Evolutionary conservation across 1,139 yeast species (phyloP).

Genomic region (Insectozyma bohioensis): DNA sequence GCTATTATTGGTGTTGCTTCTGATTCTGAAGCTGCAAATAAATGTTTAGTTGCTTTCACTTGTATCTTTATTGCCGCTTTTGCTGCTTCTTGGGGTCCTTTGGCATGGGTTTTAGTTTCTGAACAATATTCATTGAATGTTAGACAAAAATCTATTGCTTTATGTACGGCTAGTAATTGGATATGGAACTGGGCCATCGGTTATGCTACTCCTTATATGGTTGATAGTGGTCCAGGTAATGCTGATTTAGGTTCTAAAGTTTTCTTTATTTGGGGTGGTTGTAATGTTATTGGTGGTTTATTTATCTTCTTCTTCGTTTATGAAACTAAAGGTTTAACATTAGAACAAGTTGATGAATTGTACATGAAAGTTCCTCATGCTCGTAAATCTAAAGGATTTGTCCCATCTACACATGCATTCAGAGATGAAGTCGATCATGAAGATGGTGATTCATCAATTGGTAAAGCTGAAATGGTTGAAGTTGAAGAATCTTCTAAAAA

Average conservation of each 20-base stretch:
- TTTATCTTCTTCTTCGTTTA: constrained; percentile 67
- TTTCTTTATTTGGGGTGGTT: constrained; percentile 69
- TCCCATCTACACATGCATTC: constrained; percentile 37
- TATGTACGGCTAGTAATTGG: constrained; percentile 73
- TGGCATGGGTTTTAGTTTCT: constrained; percentile 68
- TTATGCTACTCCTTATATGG: constrained; percentile 66
- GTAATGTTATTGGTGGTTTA: constrained; percentile 34
- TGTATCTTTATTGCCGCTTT: constrained; percentile 68
- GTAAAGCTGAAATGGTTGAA: constrained; percentile 12
- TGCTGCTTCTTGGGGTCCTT: constrained; percentile 77
- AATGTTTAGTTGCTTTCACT: constrained; percentile 61
- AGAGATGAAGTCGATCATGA: constrained; percentile 19
- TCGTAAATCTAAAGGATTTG: constrained; percentile 31
- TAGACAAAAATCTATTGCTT: constrained; percentile 67
- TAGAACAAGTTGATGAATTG: constrained; percentile 65
- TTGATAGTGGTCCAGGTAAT: constrained; percentile 58
- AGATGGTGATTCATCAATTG: constrained; percentile 17
- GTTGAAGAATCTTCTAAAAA: constrained; percentile 17
- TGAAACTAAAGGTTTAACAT: constrained; percentile 71
- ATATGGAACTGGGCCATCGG: constrained; percentile 70
- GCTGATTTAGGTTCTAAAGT: constrained; percentile 65
- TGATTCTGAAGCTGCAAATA: constrained; percentile 43
- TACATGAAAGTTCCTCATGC: constrained; percentile 33
- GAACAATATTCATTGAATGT: constrained; percentile 66
- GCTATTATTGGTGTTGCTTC: constrained; percentile 63